Base-by-base conservation (phyloP, 495 filamentous ascomycete genomes). In the Penicillium ochrochloron region DNA sequence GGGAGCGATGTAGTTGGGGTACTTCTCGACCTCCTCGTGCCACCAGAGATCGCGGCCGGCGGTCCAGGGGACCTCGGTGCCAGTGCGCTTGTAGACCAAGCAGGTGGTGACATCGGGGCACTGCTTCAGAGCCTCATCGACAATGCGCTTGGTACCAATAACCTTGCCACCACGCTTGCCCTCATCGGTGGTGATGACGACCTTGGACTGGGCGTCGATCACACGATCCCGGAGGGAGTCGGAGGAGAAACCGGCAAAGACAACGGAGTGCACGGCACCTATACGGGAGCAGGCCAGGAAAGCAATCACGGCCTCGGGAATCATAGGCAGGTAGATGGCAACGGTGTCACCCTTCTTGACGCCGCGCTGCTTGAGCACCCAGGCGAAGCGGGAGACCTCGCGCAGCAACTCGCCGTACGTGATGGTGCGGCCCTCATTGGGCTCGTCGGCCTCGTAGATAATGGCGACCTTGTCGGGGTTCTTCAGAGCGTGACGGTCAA, bases 71-170 rank as follows among this genome's bases (percentile, higher is more conserved):
- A 98, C 89, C 62, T 97, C 94, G 59, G 92, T 88, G 61, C 95
- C 94, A 53, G 96, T 98, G 68, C 96, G 92, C 85, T 96, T 96
- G 85, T 87, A 98, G 60, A 98, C 96, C 35, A 98, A 83, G 46
- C 90, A 89, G 72, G 92, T 88, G 35, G 82, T 84, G 57, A 98
- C 92, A 68, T 94, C 92, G 27, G 96, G 95, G 79, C 94, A 97
- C 80, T 97, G 92, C 83, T 95, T 97, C 56, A 99, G 86, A 48
- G 95, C 95, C 76, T 98, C 96, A 71, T 99, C 95, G 59, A 98
- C 95, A 75, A 99, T 98, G 84, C 95, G 95, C 88, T 99, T 98
- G 61, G 96, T 98, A 56, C 93, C 93, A 71, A 99, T 98, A 66
- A 96, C 79, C 84, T 98, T 99, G 62, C 95, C 95, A 73, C 96